Evolutionary conservation across 495 filamentous ascomycete genomes (phyloP).

Genomic region (Hypoxylon cercidicola): DNA sequence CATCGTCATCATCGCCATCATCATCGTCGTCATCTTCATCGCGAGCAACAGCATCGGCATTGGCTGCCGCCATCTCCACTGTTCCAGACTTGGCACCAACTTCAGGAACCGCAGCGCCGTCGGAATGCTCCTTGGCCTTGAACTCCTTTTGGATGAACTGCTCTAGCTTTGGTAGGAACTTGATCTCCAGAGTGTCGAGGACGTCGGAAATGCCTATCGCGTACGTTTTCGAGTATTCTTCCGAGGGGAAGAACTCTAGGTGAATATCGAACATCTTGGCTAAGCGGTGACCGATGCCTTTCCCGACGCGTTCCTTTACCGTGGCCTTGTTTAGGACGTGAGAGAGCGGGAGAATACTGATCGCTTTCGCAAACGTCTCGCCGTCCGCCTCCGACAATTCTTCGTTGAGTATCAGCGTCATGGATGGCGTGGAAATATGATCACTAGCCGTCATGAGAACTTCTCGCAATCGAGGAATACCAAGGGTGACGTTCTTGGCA

Average conservation of each 20-base stretch:
- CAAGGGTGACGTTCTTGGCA: slow-evolving; percentile 97
- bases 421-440: slow-evolving; percentile 87
- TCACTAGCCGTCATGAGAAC: slow-evolving; percentile 97
- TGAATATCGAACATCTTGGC: slow-evolving; percentile 87
- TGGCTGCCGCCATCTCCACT: slow-evolving; percentile 65
- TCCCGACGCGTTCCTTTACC: slow-evolving; percentile 78
- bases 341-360: slow-evolving; percentile 86
- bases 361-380: slow-evolving; percentile 88
- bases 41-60: slow-evolving; percentile 58
- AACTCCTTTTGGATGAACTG: slow-evolving; percentile 76
- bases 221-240: slow-evolving; percentile 86
- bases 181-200: slow-evolving; percentile 76
- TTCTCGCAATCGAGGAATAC: slow-evolving; percentile 96
- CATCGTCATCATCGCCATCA: slow-evolving; percentile 85
- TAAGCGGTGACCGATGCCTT: slow-evolving; percentile 68
- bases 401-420: slow-evolving; percentile 83
- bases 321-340: slow-evolving; percentile 86
- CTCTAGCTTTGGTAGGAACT: slow-evolving; percentile 77
- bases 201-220: slow-evolving; percentile 83
- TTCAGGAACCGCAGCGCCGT: slow-evolving; percentile 76
- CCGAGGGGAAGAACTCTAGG: slow-evolving; percentile 81
- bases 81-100: slow-evolving; percentile 81
- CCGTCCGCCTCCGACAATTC: slow-evolving; percentile 75
- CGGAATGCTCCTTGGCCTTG: slow-evolving; percentile 75
- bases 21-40: slow-evolving; percentile 76